These are phyloP conservation scores for Monilinia fructigena DNA, from an alignment of 2,329 filamentous ascomycete genomes.

Conservation along the genomic window DNA sequence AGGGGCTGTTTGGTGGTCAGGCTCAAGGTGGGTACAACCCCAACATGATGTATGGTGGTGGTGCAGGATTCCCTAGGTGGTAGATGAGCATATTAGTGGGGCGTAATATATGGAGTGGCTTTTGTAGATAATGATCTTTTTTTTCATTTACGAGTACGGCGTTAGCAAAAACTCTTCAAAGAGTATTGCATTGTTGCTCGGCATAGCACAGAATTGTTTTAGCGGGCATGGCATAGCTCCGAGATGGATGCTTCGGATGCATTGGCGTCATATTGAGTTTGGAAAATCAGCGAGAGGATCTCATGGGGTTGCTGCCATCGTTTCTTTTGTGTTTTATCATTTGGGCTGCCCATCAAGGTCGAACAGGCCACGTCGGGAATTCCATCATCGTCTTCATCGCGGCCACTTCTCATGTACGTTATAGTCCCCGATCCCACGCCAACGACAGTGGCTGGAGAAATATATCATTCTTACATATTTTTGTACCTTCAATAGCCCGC, in stretches of 20 bases:
- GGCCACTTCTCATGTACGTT: constrained; percentile 60
- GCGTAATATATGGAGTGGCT: constrained; percentile 33
- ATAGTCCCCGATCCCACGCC: constrained; percentile 49
- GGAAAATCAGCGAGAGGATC: constrained; percentile 34
- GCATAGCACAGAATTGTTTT: constrained; percentile 44
- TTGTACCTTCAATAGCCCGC: constrained; percentile 42
- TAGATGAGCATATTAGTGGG: constrained; percentile 44
- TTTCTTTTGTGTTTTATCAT: constrained; percentile 33
- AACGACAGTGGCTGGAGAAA: constrained; percentile 47
- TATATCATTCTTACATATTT: constrained; percentile 49
- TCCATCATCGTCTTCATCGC: constrained; percentile 69
- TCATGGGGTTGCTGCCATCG: constrained; percentile 33
- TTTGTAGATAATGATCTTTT: constrained; percentile 38
- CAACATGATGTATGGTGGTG: constrained; percentile 74
- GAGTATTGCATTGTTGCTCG: constrained; percentile 38
- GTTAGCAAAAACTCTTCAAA: constrained; percentile 36
- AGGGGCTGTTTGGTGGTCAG: constrained; percentile 86
- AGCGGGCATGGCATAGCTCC: constrained; percentile 49
- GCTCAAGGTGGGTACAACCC: constrained; percentile 93
- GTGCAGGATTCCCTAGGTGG: constrained; percentile 57
- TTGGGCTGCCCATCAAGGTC: constrained; percentile 33
- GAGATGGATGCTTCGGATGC: constrained; percentile 41
- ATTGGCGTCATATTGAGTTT: constrained; percentile 39
- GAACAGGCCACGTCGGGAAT: constrained; percentile 51
- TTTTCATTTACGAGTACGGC: constrained; percentile 38